These are phyloP conservation scores for Malassezia pachydermatis DNA, from an alignment of 1,284 basidiomycete species.

Conservation along the genomic window DNA sequence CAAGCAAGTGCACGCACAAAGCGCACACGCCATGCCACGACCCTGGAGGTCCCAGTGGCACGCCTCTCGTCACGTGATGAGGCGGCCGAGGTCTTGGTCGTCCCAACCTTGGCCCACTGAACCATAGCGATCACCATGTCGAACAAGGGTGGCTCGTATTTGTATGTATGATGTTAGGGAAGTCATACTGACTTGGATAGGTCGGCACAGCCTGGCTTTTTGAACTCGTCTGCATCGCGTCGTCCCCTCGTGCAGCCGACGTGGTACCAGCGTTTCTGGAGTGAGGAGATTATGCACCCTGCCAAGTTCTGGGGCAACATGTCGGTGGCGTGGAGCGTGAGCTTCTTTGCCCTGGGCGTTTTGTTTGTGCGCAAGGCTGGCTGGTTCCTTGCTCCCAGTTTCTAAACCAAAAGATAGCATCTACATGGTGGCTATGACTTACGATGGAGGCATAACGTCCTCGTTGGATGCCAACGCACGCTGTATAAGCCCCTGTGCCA, in stretches of 20 bases:
- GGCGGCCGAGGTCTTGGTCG: background rate
- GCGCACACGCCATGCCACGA: constrained; percentile 4
- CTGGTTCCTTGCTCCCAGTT: constrained; percentile 30
- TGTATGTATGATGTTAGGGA: constrained; percentile 8
- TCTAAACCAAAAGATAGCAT: constrained; percentile 23
- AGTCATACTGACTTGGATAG: background rate
- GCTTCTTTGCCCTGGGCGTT: constrained; percentile 35
- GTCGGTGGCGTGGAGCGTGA: constrained; percentile 33
- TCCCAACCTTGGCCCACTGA: background rate
- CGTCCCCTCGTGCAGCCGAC: background rate
- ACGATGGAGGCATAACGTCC: background rate
- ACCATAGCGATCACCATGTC: constrained; percentile 9
- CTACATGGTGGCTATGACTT: constrained; percentile 1
- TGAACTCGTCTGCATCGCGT: constrained; percentile 2
- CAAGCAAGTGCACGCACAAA: background rate
- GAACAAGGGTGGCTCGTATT: constrained; percentile 14
- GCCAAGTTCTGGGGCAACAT: constrained; percentile 41
- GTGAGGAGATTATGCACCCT: constrained; percentile 29
- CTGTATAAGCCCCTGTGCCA: constrained; percentile 13
- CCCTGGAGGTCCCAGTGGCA: background rate
- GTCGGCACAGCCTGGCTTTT: constrained; percentile 17
- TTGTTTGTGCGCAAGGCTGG: constrained; percentile 34
- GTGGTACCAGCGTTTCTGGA: constrained; percentile 17
- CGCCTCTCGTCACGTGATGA: constrained; percentile 5
- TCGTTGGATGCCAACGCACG: constrained; percentile 7